A percentile compares a stretch with the other conserved stretches of the same genome.
Conservation (phyloP, 225 moss, liverwort and hornwort species). For the Rhytidiadelphus loreus region DNA sequence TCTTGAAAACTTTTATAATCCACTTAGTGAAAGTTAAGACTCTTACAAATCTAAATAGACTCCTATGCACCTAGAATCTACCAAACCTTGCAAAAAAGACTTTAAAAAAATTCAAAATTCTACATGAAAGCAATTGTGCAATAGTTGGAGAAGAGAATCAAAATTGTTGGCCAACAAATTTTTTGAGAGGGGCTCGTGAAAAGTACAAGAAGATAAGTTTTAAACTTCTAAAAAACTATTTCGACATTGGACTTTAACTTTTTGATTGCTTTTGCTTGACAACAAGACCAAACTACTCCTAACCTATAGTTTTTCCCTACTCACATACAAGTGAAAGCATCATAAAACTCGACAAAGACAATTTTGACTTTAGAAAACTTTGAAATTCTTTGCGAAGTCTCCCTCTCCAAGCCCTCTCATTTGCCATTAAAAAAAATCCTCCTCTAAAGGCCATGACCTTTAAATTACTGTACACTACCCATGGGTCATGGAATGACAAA, state of each 20-base stretch:
- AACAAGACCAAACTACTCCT: neutral
- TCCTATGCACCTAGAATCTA: rapidly evolving
- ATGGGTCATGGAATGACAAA: too few species aligned
- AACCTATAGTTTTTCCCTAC: rapidly evolving
- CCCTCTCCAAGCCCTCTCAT: rapidly evolving
- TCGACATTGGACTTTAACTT: rapidly evolving
- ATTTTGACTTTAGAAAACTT: neutral
- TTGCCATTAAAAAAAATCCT: neutral
- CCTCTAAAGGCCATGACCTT: rapidly evolving
- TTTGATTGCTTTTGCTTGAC: neutral
- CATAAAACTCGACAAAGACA: neutral
- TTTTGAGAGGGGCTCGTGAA: neutral
- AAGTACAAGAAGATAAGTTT: rapidly evolving
- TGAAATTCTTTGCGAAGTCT: neutral
- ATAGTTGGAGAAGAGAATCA: rapidly evolving
- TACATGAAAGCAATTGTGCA: rapidly evolving
- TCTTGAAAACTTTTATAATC: neutral
- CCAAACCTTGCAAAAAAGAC: neutral
- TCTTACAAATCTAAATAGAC: rapidly evolving
- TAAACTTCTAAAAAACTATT: neutral
- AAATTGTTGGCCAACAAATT: rapidly evolving
- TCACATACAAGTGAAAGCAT: neutral
- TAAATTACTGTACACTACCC: neutral
- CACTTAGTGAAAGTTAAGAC: rapidly evolving
- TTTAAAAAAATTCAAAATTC: rapidly evolving